Evolutionary conservation across 768 basidiomycete species (phyloP).

Genomic region (Leccinellum luteum): DNA sequence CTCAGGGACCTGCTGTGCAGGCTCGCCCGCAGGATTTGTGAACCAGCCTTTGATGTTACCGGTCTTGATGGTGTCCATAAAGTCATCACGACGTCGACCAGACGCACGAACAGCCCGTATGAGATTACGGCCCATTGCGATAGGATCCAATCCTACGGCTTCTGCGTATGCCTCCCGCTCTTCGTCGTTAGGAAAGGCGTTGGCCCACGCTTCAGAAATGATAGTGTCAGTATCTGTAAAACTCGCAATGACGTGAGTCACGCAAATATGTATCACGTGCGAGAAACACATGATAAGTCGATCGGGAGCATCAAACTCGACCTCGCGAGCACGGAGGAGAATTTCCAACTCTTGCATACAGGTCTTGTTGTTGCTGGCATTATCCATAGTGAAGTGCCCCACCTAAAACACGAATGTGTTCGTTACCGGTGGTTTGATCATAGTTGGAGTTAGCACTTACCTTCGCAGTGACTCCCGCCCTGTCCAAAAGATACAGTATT

Average conservation of each 20-base stretch:
- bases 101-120: background rate
- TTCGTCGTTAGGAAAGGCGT: background rate
- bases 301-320: background rate
- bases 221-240: background rate
- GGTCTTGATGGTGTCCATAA: background rate
- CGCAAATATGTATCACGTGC: background rate
- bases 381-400: background rate
- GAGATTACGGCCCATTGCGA: background rate
- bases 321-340: background rate
- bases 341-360: background rate
- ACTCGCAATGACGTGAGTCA: background rate
- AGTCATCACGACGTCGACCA: background rate
- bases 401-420: too few species aligned
- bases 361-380: background rate
- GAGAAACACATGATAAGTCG: background rate
- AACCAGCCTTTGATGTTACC: background rate
- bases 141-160: background rate
- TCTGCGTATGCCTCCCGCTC: background rate
- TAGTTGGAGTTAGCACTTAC: too few species aligned
- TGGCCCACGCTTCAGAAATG: background rate
- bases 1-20: too few species aligned
- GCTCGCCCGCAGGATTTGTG: too few species aligned
- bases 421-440: too few species aligned
- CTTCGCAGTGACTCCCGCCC: too few species aligned
- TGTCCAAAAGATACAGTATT: too few species aligned